A percentile compares a stretch with the other conserved stretches of the same genome.
These are phyloP conservation scores for Neospermospora avenae DNA, from an alignment of 2,329 filamentous ascomycete genomes.

Conservation along the genomic window DNA sequence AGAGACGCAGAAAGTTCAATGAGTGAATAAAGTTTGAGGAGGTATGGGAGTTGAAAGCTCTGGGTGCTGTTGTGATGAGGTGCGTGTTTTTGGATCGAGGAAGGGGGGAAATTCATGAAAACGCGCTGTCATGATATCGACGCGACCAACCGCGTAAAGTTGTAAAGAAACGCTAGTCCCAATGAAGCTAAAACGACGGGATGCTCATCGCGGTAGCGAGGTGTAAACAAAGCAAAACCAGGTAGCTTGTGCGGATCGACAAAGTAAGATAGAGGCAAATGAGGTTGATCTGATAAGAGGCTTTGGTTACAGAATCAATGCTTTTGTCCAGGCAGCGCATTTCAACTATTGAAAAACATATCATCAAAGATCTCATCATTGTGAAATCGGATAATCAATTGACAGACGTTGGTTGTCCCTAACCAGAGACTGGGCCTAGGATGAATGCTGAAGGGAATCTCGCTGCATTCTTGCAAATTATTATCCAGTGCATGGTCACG, in stretches of 20 bases:
- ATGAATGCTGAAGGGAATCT: no score
- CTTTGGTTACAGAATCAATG: no score
- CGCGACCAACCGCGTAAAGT: neutral
- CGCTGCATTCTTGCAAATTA: no score
- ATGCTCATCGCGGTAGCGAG: neutral
- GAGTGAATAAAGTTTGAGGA: neutral
- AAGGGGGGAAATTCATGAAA: no score
- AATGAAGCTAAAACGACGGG: no score
- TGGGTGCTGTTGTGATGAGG: neutral
- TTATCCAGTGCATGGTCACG: no score
- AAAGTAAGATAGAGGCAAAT: neutral
- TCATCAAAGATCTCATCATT: no score
- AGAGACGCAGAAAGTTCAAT: neutral
- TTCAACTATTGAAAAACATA: no score
- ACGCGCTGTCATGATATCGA: no score
- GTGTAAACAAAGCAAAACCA: neutral
- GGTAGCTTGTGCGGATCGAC: neutral
- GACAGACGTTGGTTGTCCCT: no score
- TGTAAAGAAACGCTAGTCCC: neutral
- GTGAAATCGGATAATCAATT: no score
- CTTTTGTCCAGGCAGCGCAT: neutral
- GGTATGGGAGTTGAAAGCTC: neutral
- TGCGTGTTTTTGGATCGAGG: neutral
- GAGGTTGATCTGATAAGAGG: neutral
- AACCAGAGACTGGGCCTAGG: no score